Evolutionary conservation across 352 stramenopile species (phyloP).

Genomic region (Globisporangium sylvaticum): DNA sequence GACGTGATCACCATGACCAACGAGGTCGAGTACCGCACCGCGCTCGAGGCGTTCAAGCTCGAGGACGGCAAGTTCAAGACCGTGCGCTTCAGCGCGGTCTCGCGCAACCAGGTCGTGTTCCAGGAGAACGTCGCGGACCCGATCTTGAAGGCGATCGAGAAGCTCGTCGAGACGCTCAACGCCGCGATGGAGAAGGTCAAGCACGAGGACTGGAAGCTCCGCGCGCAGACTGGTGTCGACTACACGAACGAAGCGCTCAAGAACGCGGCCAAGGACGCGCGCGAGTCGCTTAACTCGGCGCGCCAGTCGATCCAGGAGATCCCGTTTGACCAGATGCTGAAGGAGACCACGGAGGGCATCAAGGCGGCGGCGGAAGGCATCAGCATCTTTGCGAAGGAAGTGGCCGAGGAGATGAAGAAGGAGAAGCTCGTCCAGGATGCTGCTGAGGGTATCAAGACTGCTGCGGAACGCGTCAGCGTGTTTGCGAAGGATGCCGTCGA

Average conservation of each 20-base stretch:
- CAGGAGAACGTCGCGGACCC: conserved; percentile 78
- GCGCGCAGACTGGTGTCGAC: conserved; percentile 43
- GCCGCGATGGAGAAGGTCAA: conserved; percentile 81
- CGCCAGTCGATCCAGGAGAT: conserved; percentile 73
- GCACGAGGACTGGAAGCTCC: conserved; percentile 70
- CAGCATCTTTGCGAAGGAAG: conserved; percentile 69
- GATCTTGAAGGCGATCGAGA: conserved; percentile 79
- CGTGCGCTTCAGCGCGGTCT: conserved; percentile 66
- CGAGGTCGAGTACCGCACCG: conserved; percentile 61
- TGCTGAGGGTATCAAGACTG: conserved; percentile 8
- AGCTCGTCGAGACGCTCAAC: conserved; percentile 76
- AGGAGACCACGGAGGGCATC: conserved; percentile 75
- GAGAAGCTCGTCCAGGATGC: conserved; percentile 18
- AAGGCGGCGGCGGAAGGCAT: conserved; percentile 74
- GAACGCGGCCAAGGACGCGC: conserved; percentile 46
- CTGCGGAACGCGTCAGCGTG: conserved; percentile 33
- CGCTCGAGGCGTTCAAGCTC: conserved; percentile 51
- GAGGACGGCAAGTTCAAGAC: conserved; percentile 33
- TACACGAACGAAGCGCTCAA: conserved; percentile 68
- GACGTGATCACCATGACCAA: conserved; percentile 71
- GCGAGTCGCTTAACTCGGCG: conserved; percentile 46
- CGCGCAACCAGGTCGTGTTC: conserved; percentile 56
- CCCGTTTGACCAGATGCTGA: conserved; percentile 77
- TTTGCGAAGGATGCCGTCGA: conserved; percentile 64
- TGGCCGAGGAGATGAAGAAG: conserved; percentile 64